A percentile compares a stretch with the other conserved stretches of the same genome.
These are phyloP conservation scores for Chrysoporthe deuterocubensis DNA, from an alignment of 2,329 filamentous ascomycete species.

Conservation along the genomic window DNA sequence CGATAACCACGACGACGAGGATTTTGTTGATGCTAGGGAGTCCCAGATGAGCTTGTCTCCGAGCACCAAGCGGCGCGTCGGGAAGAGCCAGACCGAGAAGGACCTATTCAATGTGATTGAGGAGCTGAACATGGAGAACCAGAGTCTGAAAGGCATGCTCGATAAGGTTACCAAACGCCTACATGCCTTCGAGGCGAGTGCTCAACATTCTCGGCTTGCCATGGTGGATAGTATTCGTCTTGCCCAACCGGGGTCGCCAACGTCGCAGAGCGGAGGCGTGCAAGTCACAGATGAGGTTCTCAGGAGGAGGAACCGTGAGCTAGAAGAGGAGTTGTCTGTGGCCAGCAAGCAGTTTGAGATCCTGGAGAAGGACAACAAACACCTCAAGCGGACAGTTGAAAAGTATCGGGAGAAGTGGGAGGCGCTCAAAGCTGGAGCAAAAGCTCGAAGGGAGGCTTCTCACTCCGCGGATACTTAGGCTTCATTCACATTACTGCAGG, in stretches of 20 bases:
- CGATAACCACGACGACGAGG: conserved; percentile 73
- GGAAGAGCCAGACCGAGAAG: conserved; percentile 46
- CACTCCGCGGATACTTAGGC: conserved; percentile 25
- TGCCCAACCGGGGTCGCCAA: conserved; percentile 60
- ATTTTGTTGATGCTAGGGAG: conserved; percentile 88
- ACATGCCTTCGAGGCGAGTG: conserved; percentile 91
- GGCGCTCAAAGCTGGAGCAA: conserved; percentile 63
- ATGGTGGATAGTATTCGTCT: conserved; percentile 81
- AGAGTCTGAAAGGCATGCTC: conserved; percentile 80
- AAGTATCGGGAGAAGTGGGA: conserved; percentile 67
- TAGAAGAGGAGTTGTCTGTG: conserved; percentile 68
- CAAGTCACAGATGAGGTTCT: conserved; percentile 51
- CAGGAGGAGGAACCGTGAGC: conserved; percentile 59
- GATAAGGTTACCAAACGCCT: conserved; percentile 86
- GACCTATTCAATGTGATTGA: conserved; percentile 73
- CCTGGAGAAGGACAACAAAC: conserved; percentile 65
- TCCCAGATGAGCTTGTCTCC: conserved; percentile 54
- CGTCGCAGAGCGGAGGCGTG: conserved; percentile 38
- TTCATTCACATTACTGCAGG: not conserved
- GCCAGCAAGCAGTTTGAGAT: conserved; percentile 65
- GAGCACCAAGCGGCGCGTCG: conserved; percentile 45
- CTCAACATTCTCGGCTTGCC: conserved; percentile 83
- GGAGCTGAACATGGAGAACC: conserved; percentile 87
- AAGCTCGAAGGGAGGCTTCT: conserved; percentile 53
- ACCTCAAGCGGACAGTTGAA: conserved; percentile 58